Percentiles rank a stretch among this genome's conserved stretches.
These are phyloP conservation scores for Gossypium anomalum DNA, from an alignment of 345 rosid genomes.

Conservation along the genomic window DNA sequence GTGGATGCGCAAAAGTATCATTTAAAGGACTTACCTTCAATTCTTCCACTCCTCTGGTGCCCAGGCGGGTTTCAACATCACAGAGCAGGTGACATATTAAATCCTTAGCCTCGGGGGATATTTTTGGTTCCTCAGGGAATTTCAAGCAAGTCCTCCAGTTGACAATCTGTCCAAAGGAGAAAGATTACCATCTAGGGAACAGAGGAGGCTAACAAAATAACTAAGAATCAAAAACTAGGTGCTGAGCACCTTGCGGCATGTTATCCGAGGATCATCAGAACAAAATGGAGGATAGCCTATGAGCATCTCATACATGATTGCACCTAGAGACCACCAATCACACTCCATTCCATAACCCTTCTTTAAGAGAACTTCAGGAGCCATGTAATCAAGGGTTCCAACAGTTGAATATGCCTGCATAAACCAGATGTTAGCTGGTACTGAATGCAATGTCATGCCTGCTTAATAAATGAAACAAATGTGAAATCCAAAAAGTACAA, in stretches of 20 bases:
- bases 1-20: neutral
- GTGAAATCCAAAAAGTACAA: neutral
- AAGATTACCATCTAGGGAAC: constrained; percentile 24
- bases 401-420: constrained; percentile 94
- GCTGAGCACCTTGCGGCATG: constrained; percentile 84
- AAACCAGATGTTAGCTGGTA: constrained; percentile 15
- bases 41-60: constrained; percentile 89
- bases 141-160: constrained; percentile 92
- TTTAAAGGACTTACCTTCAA: constrained; percentile 50
- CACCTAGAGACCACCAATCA: constrained; percentile 99
- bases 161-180: constrained; percentile 54
- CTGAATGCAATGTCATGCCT: constrained; percentile 15
- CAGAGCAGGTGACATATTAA: constrained; percentile 87
- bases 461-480: constrained; percentile 6
- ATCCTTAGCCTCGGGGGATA: constrained; percentile 83
- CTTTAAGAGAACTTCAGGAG: constrained; percentile 92
- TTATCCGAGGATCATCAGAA: constrained; percentile 91
- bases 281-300: constrained; percentile 98
- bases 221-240: constrained; percentile 19
- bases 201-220: constrained; percentile 9
- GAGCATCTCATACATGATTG: constrained; percentile 97
- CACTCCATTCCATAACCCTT: constrained; percentile 99
- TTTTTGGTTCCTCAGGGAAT: constrained; percentile 90
- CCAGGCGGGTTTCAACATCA: constrained; percentile 87
- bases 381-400: constrained; percentile 99